Evolutionary conservation across 2,329 filamentous ascomycete species (phyloP).

Genomic region (Diaporthe sp.): DNA sequence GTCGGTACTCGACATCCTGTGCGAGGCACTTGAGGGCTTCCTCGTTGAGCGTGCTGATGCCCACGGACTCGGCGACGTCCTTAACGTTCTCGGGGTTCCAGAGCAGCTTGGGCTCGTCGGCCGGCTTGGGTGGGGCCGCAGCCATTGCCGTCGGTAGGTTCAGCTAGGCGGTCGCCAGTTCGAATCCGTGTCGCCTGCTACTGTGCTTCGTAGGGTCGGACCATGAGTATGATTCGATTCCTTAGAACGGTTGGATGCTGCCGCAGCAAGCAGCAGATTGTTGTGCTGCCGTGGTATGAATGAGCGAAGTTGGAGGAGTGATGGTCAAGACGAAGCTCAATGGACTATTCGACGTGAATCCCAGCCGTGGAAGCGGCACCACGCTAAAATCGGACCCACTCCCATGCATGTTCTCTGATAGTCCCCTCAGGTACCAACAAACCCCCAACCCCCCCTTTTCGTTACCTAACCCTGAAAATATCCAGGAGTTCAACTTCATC

Average conservation of each 20-base stretch:
- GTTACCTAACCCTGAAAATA: background rate
- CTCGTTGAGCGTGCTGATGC: constrained; percentile 83
- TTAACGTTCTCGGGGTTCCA: constrained; percentile 98
- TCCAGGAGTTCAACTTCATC: background rate
- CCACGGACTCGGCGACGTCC: constrained; percentile 96
- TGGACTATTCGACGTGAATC: background rate
- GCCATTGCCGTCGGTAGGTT: constrained; percentile 37
- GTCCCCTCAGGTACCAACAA: too few species aligned
- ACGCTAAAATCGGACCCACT: background rate
- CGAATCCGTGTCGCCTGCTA: constrained; percentile 20
- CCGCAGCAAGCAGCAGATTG: background rate
- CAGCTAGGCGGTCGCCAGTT: constrained; percentile 6
- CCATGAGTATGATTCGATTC: constrained; percentile 1
- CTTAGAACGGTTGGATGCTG: background rate
- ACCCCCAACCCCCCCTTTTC: too few species aligned
- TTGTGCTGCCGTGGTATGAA: background rate
- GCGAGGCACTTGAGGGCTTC: constrained; percentile 90
- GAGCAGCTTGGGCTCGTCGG: constrained; percentile 69
- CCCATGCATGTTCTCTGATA: too few species aligned
- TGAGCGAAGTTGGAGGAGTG: background rate
- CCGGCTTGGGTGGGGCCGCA: constrained; percentile 40
- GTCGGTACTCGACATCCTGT: constrained; percentile 94
- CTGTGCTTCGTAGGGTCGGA: background rate
- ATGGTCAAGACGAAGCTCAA: background rate
- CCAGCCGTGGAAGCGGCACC: background rate